Percentiles rank a stretch among this genome's conserved stretches.
phyloP scores from a whole-genome alignment of 495 filamentous ascomycete genomes.

The Xylaria telfairii region DNA sequence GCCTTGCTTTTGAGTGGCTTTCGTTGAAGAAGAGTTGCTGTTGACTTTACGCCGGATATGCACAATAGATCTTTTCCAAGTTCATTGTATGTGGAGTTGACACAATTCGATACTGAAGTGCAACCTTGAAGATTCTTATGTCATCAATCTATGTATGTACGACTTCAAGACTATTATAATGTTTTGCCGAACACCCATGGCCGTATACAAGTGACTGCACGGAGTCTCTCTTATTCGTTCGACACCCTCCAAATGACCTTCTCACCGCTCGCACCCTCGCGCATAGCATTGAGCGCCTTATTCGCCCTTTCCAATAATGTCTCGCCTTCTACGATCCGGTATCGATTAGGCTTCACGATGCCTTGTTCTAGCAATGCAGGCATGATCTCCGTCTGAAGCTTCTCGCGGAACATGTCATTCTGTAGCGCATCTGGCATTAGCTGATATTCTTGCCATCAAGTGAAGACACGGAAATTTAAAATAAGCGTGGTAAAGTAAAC shows the following conservation, averaged over 20 bases:
- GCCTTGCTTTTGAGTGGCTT: neutral
- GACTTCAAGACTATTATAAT: neutral
- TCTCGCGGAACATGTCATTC: slow-evolving; percentile 56
- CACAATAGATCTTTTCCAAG: no score
- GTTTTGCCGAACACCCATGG: no score
- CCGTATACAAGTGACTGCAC: neutral
- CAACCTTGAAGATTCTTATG: no score
- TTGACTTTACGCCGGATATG: no score
- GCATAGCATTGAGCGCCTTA: slow-evolving; percentile 49
- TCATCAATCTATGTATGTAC: no score
- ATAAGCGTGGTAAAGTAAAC: neutral
- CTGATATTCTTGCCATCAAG: neutral
- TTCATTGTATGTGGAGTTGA: no score
- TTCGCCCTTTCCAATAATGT: slow-evolving; percentile 57
- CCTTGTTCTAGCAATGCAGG: slow-evolving; percentile 52
- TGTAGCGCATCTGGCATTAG: slow-evolving; percentile 25
- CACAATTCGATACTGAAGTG: neutral
- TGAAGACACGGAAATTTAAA: neutral
- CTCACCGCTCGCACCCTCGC: slow-evolving; percentile 54
- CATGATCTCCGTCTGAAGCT: slow-evolving; percentile 57
- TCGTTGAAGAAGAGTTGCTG: neutral
- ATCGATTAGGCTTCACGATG: slow-evolving; percentile 53
- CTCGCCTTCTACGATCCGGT: slow-evolving; percentile 53
- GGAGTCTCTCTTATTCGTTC: slow-evolving; percentile 2
- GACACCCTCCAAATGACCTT: slow-evolving; percentile 57